A percentile compares a stretch with the other conserved stretches of the same genome.
These are phyloP conservation scores for Shiraia sp. DNA, from an alignment of 2,329 filamentous ascomycete species.

Conservation along the genomic window DNA sequence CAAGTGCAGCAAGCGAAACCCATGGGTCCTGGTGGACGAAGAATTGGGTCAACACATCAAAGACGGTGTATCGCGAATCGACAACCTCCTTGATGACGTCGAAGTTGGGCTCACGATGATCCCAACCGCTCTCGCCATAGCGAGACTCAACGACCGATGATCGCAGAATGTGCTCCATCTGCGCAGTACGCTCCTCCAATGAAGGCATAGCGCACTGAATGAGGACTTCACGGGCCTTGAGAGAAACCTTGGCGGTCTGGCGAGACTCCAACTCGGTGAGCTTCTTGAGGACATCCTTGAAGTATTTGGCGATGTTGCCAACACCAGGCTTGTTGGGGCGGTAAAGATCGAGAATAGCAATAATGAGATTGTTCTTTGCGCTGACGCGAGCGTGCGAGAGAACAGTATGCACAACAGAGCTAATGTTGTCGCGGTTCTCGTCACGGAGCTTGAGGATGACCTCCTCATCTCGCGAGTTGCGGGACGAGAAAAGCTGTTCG, in stretches of 20 bases:
- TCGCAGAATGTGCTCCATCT: slow-evolving; percentile 98
- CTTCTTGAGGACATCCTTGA: slow-evolving; percentile 79
- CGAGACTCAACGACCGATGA: slow-evolving; percentile 95
- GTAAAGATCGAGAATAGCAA: slow-evolving; percentile 93
- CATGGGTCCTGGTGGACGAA: slow-evolving; percentile 93
- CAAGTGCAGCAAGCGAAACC: slow-evolving; percentile 90
- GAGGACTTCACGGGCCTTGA: slow-evolving; percentile 95
- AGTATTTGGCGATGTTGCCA: slow-evolving; percentile 84
- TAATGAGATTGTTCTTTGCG: slow-evolving; percentile 89
- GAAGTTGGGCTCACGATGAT: slow-evolving; percentile 88
- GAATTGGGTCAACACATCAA: slow-evolving; percentile 93
- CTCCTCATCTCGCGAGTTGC: slow-evolving; percentile 86
- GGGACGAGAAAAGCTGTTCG: slow-evolving; percentile 84
- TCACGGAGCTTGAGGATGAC: slow-evolving; percentile 93
- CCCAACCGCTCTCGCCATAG: slow-evolving; percentile 96
- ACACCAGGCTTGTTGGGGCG: slow-evolving; percentile 90
- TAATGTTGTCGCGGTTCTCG: slow-evolving; percentile 90
- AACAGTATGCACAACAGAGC: slow-evolving; percentile 82
- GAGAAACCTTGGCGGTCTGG: slow-evolving; percentile 88
- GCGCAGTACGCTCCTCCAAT: slow-evolving; percentile 87
- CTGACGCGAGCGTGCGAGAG: slow-evolving; percentile 91
- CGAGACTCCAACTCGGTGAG: slow-evolving; percentile 88
- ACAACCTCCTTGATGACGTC: slow-evolving; percentile 96
- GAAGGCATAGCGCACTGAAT: slow-evolving; percentile 97
- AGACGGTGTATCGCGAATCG: slow-evolving; percentile 97